Percentiles rank a stretch among this genome's conserved stretches.
phyloP scores from a whole-genome alignment of 2,329 filamentous ascomycete species.

The Chrysosporium keratinophilum region DNA sequence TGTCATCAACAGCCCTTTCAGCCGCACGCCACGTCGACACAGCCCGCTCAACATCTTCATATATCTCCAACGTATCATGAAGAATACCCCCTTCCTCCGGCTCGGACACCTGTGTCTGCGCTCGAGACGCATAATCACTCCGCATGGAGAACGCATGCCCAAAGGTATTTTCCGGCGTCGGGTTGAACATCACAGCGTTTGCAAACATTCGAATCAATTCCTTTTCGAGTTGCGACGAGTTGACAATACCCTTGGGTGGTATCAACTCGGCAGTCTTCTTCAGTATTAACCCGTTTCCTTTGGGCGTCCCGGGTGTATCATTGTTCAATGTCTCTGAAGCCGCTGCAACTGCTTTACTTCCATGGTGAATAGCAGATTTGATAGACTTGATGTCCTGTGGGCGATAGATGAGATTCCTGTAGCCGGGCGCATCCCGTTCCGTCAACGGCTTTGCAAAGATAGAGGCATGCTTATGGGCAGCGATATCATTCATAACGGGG shows the following conservation, averaged over 20 bases:
- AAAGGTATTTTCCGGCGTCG: slow-evolving; percentile 62
- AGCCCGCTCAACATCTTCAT: slow-evolving; percentile 69
- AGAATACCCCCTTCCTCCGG: slow-evolving; percentile 73
- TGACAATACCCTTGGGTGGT: slow-evolving; percentile 82
- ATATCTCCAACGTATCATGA: slow-evolving; percentile 81
- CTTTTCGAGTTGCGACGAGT: slow-evolving; percentile 82
- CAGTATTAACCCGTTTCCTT: slow-evolving; percentile 34
- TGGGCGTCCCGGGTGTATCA: slow-evolving; percentile 38
- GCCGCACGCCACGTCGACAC: slow-evolving; percentile 66
- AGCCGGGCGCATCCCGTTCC: slow-evolving; percentile 65
- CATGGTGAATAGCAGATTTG: slow-evolving; percentile 54
- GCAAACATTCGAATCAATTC: slow-evolving; percentile 95
- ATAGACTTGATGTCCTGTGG: slow-evolving; percentile 71
- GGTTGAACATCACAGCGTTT: slow-evolving; percentile 98
- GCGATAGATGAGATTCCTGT: slow-evolving; percentile 60
- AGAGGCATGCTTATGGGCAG: slow-evolving; percentile 65
- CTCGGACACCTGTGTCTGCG: slow-evolving; percentile 48
- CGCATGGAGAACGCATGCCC: slow-evolving; percentile 49
- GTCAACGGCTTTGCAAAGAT: slow-evolving; percentile 68
- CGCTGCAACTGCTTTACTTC: slow-evolving; percentile 35
- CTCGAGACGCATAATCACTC: slow-evolving; percentile 31
- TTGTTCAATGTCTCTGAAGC: slow-evolving; percentile 53
- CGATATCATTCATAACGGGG: slow-evolving; percentile 64
- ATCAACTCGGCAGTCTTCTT: slow-evolving; percentile 63
- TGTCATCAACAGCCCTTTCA: slow-evolving; percentile 41